These are phyloP conservation scores for Penicillium corylophilum DNA, from an alignment of 2,329 filamentous ascomycete species.

Conservation along the genomic window DNA sequence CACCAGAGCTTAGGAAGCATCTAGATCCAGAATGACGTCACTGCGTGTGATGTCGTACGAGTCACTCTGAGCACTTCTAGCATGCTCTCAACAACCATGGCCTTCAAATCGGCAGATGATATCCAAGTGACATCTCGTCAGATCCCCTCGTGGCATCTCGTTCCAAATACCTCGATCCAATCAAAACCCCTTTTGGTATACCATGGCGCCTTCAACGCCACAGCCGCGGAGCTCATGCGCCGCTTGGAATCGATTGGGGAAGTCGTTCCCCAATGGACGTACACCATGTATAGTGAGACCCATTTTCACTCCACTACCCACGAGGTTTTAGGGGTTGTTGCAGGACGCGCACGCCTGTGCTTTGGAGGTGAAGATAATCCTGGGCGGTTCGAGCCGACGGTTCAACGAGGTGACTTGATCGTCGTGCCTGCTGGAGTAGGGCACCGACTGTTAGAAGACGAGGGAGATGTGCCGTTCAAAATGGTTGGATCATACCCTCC, in stretches of 20 bases:
- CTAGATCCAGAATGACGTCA: not conserved
- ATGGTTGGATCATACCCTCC: constrained; percentile 68
- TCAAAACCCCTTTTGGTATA: constrained; percentile 66
- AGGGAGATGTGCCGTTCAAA: constrained; percentile 51
- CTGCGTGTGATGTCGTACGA: not conserved
- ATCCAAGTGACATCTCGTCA: constrained; percentile 58
- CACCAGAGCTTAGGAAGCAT: not conserved
- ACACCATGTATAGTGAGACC: constrained; percentile 64
- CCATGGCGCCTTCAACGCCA: constrained; percentile 56
- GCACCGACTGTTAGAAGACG: constrained; percentile 62
- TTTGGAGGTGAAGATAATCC: constrained; percentile 67
- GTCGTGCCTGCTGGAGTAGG: constrained; percentile 65
- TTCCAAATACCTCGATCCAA: constrained; percentile 66
- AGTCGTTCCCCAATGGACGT: constrained; percentile 65
- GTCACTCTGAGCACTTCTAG: not conserved
- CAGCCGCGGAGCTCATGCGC: constrained; percentile 54
- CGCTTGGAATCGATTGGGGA: constrained; percentile 56
- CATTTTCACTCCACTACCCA: constrained; percentile 69
- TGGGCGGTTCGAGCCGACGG: constrained; percentile 53
- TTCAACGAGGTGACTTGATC: constrained; percentile 62
- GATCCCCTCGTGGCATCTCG: constrained; percentile 57
- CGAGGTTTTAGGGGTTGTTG: constrained; percentile 62
- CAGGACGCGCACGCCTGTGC: constrained; percentile 60
- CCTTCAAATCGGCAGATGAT: constrained; percentile 47
- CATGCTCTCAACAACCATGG: constrained; percentile 21